Base-by-base conservation (phyloP, 352 stramenopile species). In the Phytopythium cucurbitacearum region DNA sequence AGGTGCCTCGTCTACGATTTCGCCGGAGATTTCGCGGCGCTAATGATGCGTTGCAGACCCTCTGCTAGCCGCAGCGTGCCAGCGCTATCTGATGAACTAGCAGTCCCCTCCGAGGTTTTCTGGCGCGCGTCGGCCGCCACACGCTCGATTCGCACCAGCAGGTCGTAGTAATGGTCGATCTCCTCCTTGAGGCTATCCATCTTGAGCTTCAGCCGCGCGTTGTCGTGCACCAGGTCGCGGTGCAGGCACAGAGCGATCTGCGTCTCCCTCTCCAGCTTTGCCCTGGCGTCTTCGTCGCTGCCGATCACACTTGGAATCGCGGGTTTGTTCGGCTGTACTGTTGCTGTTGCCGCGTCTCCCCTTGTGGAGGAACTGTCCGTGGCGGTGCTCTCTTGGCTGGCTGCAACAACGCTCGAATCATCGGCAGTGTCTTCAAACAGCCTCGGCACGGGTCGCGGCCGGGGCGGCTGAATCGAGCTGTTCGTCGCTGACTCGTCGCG, bases 81-180 rank as follows among this genome's bases (percentile, higher is more conserved):
- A 5, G 15, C 11, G 28, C 15, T 33, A 47, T 40, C 16, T 48
- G 12, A 4, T 56, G 21, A 32, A 58, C 15, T 61, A 11, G 33
- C 38, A 4, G 10, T 37, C 46, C 10, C 47, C 32, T 15, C 43
- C 28, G n/a, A 1, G 2, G 7, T 3, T 0, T 56, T 53, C n/a
- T 9, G 21, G 16, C 16, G 37, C 7, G 51, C 49, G n/a, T 71
- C 59, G 34, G 59, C 48, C 6, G 51, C 53, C 6, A 68, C 40
- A 0, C 71, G 56, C 53, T 82, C 71, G 50, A 87, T 82, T 43
- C 40, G 62, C 2, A 54, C 63, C 32, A 87, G 53, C 38, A 78
- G 15, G 15, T 65, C 56, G 40, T 82, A 87, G 48, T 79, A 80
- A 51, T 69, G 75, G 48, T 80, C 69, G 16, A 87, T 76, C 40